Evolutionary conservation across 495 filamentous ascomycete species (phyloP), one percentile per base, ranked within the genome.

Genomic region (Penicillium steckii): DNA sequence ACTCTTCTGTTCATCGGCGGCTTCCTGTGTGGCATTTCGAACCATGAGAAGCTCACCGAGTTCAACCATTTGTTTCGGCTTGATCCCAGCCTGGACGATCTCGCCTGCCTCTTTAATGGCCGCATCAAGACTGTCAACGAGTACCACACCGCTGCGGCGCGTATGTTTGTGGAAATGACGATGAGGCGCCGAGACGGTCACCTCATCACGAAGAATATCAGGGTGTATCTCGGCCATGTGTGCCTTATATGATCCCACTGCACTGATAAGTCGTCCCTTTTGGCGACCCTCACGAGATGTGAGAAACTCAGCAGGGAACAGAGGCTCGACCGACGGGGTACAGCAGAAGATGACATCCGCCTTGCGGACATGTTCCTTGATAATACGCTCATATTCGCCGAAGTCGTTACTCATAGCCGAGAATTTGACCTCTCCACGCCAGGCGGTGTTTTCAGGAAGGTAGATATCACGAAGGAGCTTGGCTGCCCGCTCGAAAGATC

Each of bases 101-200:
- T 98, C 94, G 4, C 94, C 94, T 0, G 93, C 88, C 62, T 97
- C 91, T 59, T 85, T 83, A 53, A 97, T 59, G 48, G 89, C 90
- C 4, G 84, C 87, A 15, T 88, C 83, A 0, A 90, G 69, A 26
- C 85, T 90, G 64, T 97, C 93, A 9, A 97, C 93, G 4, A 96
- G 75, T 25, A 94, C 75, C 1, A 87, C 86, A 0, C 89, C 89
- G 15, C 90, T 88, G 55, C 85, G 79, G 18, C 74, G 70, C 7
- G 87, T 83, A 48, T 89, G 86, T 59, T 84, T 85, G 63, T 91
- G 88, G 64, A 83, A 85, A 54, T 89, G 85, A 15, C 80, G 71
- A 26, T 73, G 61, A 4, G 74, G 53, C 27, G 74, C 75, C 2
- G 68, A 59, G 19, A 78, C 71, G 41, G 75, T 78, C 2, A 88